Conservation (phyloP, 257 asterid species). For the Penstemon newberryi region DNA sequence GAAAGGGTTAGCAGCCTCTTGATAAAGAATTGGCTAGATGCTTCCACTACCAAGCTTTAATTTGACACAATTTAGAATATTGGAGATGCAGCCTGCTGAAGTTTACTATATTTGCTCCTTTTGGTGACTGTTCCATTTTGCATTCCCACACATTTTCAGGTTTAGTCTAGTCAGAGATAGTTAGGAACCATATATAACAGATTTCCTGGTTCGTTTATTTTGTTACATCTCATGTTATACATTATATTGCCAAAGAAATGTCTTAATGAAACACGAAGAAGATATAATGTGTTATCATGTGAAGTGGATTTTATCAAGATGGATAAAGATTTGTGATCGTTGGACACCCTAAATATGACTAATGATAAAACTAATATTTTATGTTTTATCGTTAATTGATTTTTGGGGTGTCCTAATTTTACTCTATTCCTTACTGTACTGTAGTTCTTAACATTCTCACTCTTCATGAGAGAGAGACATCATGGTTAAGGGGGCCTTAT, state of each 20-base stretch:
- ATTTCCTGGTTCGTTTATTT: not conserved
- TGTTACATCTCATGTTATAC: not conserved
- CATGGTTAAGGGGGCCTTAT: not conserved
- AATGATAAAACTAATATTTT: not conserved
- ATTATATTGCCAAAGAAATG: not conserved
- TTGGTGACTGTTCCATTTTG: not conserved
- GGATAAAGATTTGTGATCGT: not conserved
- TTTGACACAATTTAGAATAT: not conserved
- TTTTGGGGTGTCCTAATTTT: not conserved
- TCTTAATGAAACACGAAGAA: not conserved
- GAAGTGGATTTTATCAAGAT: not conserved
- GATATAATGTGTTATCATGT: not conserved
- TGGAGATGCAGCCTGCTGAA: not conserved
- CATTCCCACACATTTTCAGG: not conserved
- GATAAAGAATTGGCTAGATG: not conserved
- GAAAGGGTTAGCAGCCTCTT: not conserved
- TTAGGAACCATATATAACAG: not conserved
- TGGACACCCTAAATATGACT: not conserved
- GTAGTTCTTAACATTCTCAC: not conserved
- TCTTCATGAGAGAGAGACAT: not conserved
- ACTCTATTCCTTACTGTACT: not conserved
- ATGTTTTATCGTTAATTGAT: not conserved
- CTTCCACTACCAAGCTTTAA: conserved; percentile 1
- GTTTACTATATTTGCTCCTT: not conserved
- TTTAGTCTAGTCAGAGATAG: not conserved